Conservation (phyloP, 164 flowering plant genomes). For the Pachysandra terminalis region DNA sequence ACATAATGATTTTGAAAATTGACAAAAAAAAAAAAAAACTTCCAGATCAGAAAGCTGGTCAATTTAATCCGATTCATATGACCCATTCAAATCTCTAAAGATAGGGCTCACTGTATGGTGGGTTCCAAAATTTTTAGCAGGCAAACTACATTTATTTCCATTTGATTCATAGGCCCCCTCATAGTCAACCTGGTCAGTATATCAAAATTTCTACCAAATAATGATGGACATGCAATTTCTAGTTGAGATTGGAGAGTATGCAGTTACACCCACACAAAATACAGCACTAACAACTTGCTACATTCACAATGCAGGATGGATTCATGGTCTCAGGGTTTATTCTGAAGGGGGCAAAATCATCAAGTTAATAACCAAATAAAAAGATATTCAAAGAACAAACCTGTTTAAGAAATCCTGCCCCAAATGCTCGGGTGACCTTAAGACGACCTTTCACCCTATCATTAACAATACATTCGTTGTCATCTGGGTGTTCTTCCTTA, state of each 20-base stretch:
- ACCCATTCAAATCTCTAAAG: not conserved
- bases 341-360: no score
- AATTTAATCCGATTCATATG: not conserved
- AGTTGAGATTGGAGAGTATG: not conserved
- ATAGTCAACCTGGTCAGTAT: not conserved
- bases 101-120: not conserved
- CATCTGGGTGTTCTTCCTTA: slow-evolving; percentile 97
- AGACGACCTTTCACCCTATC: slow-evolving; percentile 98
- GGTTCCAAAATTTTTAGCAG: not conserved
- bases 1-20: no score
- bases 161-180: not conserved
- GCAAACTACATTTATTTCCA: not conserved
- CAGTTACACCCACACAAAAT: not conserved
- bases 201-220: no score
- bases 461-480: slow-evolving; percentile 83
- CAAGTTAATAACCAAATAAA: not conserved
- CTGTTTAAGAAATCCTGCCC: slow-evolving; percentile 97
- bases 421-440: slow-evolving; percentile 97
- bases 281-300: not conserved
- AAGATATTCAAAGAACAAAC: slow-evolving; percentile 28
- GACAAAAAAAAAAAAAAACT: no score
- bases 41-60: not conserved
- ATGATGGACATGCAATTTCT: no score
- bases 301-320: no score
- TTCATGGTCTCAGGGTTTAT: no score